Conservation (phyloP, 2,329 filamentous ascomycete genomes). For the Fusarium protoensiforme region DNA sequence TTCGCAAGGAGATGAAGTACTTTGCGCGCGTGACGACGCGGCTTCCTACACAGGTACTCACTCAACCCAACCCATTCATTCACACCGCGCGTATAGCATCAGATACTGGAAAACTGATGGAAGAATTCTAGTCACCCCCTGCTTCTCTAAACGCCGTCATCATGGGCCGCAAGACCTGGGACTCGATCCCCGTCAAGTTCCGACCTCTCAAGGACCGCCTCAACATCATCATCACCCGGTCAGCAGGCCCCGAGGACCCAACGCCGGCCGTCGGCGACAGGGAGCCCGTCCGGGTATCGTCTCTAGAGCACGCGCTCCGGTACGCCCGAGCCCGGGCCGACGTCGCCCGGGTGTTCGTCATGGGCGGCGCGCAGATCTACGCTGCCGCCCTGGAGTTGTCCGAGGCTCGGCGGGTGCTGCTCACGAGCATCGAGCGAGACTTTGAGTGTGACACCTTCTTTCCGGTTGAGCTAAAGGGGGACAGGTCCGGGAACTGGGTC, state of each 20-base stretch:
- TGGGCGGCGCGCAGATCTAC: constrained; percentile 92
- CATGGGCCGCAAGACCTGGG: constrained; percentile 98
- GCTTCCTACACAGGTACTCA: constrained; percentile 55
- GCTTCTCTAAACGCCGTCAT: constrained; percentile 78
- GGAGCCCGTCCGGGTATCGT: constrained; percentile 67
- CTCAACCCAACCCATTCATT: background rate
- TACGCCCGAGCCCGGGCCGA: constrained; percentile 54
- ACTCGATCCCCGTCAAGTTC: constrained; percentile 83
- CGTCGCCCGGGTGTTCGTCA: constrained; percentile 79
- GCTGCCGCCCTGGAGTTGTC: constrained; percentile 70
- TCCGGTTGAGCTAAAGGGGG: constrained; percentile 64
- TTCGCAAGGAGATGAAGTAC: constrained; percentile 93
- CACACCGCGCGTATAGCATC: background rate
- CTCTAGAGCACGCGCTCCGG: constrained; percentile 67
- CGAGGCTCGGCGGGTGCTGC: constrained; percentile 71
- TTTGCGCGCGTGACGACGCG: constrained; percentile 91
- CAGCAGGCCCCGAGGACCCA: constrained; percentile 42
- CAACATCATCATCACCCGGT: constrained; percentile 83
- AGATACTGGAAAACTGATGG: background rate
- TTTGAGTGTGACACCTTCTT: constrained; percentile 85
- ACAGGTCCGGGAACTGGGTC: constrained; percentile 62
- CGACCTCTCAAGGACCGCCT: constrained; percentile 82
- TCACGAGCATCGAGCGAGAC: constrained; percentile 75
- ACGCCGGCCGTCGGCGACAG: background rate
- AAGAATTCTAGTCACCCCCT: constrained; percentile 43